Conservation (phyloP, 2,329 filamentous ascomycete species). For the Sporothrix pseudoabietina region DNA sequence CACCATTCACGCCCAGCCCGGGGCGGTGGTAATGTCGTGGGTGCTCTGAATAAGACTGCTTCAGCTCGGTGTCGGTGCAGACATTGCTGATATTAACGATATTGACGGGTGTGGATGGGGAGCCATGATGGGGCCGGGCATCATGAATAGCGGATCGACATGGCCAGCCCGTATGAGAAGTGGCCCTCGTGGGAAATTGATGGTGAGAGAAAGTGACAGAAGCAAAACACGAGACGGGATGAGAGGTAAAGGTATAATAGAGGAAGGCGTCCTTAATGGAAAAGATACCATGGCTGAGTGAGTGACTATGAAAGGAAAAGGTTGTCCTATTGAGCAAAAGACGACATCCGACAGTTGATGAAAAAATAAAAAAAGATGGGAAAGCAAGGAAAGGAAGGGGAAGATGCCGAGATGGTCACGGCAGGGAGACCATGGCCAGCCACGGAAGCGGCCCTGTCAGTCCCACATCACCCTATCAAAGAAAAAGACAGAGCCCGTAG, state of each 20-base stretch:
- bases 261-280: neutral
- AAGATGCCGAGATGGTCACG: neutral
- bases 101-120: neutral
- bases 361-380: neutral
- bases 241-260: neutral
- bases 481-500: neutral
- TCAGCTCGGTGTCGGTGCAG: neutral
- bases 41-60: neutral
- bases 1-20: slow-evolving; percentile 10
- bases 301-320: neutral
- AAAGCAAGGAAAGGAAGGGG: neutral
- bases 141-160: slow-evolving; percentile 27
- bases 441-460: neutral
- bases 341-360: slow-evolving; percentile 12
- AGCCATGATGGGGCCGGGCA: slow-evolving; percentile 7
- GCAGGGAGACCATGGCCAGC: neutral
- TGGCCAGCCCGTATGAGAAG: neutral
- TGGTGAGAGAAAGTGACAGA: slow-evolving; percentile 7
- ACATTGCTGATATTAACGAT: neutral
- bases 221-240: neutral
- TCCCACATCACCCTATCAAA: neutral
- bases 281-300: neutral
- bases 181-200: neutral
- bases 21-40: neutral
- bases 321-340: slow-evolving; percentile 15